Evolutionary conservation across 352 stramenopile species (phyloP), one percentile per base, ranked within the genome.

Genomic region (Halophytophthora polymorphica): DNA sequence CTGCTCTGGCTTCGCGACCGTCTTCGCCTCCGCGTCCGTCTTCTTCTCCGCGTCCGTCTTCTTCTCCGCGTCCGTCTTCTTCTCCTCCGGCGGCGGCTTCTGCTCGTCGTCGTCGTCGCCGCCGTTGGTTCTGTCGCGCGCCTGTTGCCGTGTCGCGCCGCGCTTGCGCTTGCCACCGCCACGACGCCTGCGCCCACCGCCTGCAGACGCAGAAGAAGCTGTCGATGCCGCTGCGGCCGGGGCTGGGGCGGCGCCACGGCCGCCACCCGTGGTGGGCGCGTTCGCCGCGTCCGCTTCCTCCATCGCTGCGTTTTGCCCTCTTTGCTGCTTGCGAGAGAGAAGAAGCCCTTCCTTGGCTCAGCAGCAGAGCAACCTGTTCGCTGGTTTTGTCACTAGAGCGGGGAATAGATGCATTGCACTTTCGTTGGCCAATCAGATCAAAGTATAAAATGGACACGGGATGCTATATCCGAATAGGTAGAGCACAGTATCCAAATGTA

Each of bases 131-230:
- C 38, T 56, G 39, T 65, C 53, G 42, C 18, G 28, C 50, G 60
- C 45, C 19, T 68, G 45, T 2, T 66, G 44, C 25, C 14, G 54
- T 53, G 36, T 60, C 11, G 49, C 45, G 33, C 45, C 66, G 33
- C 69, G 60, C 43, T 77, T 79, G 40, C 69, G 67, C 19, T 78
- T 81, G 25, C 71, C 61, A 35, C 45, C 36, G 43, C 31, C 44
- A 43, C 54, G 55, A 19, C 58, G 66, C 33, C 64, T 50, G 31
- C 47, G 61, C 36, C 55, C 40, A 21, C 6, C 42, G 22, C 39
- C 25, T 13, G 40, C 7, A 23, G 42, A 49, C 28, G 42, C 12
- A 7, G 35, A 25, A 10, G 25, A 31, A 31, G 25, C 25, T 31
- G 25, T 31, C 4, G 25, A 4, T 31, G 4, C 25, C 25, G 31